Percentiles rank a stretch among this genome's conserved stretches.
Conservation (phyloP, 805 yeast species). For the Ogataea minuta region DNA sequence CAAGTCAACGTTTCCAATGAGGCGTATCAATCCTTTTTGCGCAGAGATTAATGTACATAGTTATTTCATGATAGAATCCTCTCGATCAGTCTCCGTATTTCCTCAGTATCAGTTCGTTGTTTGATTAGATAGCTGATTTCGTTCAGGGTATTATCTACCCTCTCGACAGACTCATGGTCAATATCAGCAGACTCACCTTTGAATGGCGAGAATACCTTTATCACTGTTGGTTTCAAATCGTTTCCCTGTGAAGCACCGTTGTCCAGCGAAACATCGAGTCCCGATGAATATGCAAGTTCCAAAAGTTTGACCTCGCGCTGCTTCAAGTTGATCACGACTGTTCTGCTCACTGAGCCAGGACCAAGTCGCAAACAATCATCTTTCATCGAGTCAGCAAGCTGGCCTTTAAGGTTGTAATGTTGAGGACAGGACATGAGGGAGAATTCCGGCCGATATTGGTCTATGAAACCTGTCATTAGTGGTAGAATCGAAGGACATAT, state of each 20-base stretch:
- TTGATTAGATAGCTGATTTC: slow-evolving; percentile 14
- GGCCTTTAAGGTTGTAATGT: slow-evolving; percentile 42
- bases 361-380: slow-evolving; percentile 39
- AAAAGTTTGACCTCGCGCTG: slow-evolving; percentile 27
- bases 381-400: slow-evolving; percentile 44
- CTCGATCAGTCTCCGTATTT: slow-evolving; percentile 22
- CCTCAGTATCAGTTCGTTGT: slow-evolving; percentile 9
- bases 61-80: slow-evolving; percentile 6
- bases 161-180: slow-evolving; percentile 10
- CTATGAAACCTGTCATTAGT: slow-evolving; percentile 38
- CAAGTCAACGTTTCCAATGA: slow-evolving; percentile 75
- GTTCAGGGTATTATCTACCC: slow-evolving; percentile 16
- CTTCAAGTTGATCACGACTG: slow-evolving; percentile 27
- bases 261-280: neutral
- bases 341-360: slow-evolving; percentile 13
- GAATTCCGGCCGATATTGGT: slow-evolving; percentile 53
- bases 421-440: slow-evolving; percentile 50
- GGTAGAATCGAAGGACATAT: slow-evolving; percentile 20
- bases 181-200: slow-evolving; percentile 1
- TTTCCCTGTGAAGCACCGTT: neutral
- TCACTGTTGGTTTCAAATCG: slow-evolving; percentile 13
- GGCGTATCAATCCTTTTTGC: slow-evolving; percentile 84
- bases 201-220: slow-evolving; percentile 16
- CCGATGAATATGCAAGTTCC: slow-evolving; percentile 16
- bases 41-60: slow-evolving; percentile 30